These are phyloP conservation scores for Metschnikowia amazonensis DNA, from an alignment of 805 yeast species.

Conservation along the genomic window DNA sequence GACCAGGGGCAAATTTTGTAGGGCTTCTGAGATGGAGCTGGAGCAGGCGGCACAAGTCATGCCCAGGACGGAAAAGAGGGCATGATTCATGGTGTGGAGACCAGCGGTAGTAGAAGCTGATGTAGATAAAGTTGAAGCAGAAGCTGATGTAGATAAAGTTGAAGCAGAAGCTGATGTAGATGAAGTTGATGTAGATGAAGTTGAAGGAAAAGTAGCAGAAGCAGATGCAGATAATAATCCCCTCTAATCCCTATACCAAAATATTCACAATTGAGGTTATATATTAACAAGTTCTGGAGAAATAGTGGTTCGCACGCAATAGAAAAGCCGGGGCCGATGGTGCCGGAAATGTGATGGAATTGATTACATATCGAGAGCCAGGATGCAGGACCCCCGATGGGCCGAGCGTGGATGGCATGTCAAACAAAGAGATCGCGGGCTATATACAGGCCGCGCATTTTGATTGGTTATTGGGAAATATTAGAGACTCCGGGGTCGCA, in stretches of 20 bases:
- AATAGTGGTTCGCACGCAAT: neutral
- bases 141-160: too few relatives aligned
- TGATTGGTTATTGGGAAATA: too few relatives aligned
- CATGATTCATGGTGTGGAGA: constrained; percentile 14
- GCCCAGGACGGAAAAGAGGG: constrained; percentile 16
- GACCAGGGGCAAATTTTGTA: constrained; percentile 17
- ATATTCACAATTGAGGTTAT: too few relatives aligned
- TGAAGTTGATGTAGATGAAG: too few relatives aligned
- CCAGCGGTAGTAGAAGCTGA: too few relatives aligned
- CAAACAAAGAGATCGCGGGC: neutral
- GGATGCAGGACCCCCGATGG: neutral
- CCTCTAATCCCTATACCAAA: too few relatives aligned
- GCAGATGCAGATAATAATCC: too few relatives aligned
- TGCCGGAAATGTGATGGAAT: constrained; percentile 5
- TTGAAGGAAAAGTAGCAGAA: too few relatives aligned
- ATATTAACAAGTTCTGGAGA: too few relatives aligned
- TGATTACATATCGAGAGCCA: neutral
- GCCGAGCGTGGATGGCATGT: neutral
- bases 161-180: too few relatives aligned
- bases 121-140: too few relatives aligned
- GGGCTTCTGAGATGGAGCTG: constrained; percentile 22
- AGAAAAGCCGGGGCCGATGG: neutral
- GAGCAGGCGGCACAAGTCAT: constrained; percentile 30
- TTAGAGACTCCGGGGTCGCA: too few relatives aligned
- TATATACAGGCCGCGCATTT: neutral